A percentile compares a stretch with the other conserved stretches of the same genome.
Evolutionary conservation across 2,329 filamentous ascomycete species (phyloP).

Genomic region (Cordyceps sp.): DNA sequence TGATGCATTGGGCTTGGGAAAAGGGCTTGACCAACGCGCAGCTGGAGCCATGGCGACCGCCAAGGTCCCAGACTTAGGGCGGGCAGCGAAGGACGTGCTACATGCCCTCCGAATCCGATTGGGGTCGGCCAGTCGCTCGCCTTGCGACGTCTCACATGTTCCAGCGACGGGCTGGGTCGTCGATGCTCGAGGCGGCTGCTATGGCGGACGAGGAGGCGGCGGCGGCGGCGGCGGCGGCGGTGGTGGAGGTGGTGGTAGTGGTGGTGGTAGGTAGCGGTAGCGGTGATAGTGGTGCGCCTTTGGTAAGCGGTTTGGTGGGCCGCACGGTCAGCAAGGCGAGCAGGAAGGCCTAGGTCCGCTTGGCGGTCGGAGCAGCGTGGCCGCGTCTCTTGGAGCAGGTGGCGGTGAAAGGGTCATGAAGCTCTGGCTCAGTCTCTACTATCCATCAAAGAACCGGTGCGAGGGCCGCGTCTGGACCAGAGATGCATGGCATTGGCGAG

Average conservation of each 20-base stretch:
- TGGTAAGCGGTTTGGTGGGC: not conserved
- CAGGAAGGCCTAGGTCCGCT: too few species aligned
- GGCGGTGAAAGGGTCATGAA: not conserved
- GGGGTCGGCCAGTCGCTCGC: not conserved
- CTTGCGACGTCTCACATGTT: conserved; percentile 3
- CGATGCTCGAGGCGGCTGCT: too few species aligned
- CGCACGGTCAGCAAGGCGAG: too few species aligned
- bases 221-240: not conserved
- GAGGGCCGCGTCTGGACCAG: too few species aligned
- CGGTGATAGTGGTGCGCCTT: not conserved
- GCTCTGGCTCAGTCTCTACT: not conserved
- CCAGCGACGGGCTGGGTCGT: not conserved
- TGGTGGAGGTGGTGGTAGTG: not conserved
- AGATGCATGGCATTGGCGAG: not conserved
- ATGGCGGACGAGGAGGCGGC: not conserved
- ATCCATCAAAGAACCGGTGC: too few species aligned
- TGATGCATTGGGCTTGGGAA: not conserved
- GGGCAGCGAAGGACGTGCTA: not conserved
- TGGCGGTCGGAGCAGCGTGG: not conserved
- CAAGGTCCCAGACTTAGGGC: conserved; percentile 4
- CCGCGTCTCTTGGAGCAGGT: not conserved
- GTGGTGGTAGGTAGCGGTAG: not conserved
- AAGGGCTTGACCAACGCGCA: conserved; percentile 9
- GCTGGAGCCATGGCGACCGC: conserved; percentile 11
- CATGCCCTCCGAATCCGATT: conserved; percentile 4